A percentile compares a stretch with the other conserved stretches of the same genome.
phyloP scores from a whole-genome alignment of 768 basidiomycete genomes.

The Phlebiopsis flavidoalba region DNA sequence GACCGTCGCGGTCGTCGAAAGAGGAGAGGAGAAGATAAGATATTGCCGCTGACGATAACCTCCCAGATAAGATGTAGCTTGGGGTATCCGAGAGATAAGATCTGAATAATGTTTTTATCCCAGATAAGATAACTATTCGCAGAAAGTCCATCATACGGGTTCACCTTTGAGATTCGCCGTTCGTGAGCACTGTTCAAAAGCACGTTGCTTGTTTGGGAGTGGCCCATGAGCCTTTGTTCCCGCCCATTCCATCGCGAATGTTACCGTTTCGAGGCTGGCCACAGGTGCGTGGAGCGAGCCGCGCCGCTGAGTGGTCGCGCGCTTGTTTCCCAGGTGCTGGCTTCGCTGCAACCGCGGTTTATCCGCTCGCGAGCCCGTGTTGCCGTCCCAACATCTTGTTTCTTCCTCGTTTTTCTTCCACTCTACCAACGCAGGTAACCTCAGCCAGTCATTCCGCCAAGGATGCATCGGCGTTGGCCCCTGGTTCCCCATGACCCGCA shows the following conservation, averaged over 20 bases:
- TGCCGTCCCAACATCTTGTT: background rate
- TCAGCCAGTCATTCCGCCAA: background rate
- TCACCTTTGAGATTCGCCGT: no score
- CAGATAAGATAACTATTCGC: no score
- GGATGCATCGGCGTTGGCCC: background rate
- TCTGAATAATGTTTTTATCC: no score
- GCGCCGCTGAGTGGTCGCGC: background rate
- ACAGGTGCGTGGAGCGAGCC: background rate
- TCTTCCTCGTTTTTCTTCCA: background rate
- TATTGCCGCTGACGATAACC: background rate
- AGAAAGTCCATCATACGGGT: no score
- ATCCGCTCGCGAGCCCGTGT: background rate
- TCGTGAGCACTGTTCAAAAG: no score
- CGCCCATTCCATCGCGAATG: no score
- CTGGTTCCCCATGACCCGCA: background rate
- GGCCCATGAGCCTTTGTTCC: no score
- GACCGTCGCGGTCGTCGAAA: background rate
- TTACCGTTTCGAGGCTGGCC: no score
- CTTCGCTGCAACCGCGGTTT: background rate
- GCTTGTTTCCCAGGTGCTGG: constrained; percentile 1
- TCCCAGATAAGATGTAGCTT: no score
- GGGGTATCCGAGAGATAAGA: no score
- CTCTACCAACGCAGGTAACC: background rate
- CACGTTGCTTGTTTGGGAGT: no score
- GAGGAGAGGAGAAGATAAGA: background rate